Percentiles rank a stretch among this genome's conserved stretches.
Conservation (phyloP, 306 rosid genomes). For the Sicyos baderoa region DNA sequence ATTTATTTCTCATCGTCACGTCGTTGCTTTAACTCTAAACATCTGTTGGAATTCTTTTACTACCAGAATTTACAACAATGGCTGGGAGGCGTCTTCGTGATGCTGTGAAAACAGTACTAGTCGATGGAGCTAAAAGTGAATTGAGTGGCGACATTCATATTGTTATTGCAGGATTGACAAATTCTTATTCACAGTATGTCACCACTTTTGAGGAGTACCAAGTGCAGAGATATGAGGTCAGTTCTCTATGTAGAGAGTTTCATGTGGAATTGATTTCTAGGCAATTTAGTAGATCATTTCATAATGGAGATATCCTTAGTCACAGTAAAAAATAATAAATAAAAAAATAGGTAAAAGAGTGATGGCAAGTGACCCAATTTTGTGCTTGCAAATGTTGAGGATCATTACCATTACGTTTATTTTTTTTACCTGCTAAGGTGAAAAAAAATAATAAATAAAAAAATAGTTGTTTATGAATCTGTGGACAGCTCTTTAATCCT, state of each 20-base stretch:
- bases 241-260: constrained; percentile 24
- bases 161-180: constrained; percentile 78
- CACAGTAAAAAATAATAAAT: neutral
- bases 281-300: neutral
- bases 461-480: neutral
- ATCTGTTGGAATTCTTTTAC: constrained; percentile 18
- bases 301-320: neutral
- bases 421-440: neutral
- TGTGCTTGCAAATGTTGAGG: neutral
- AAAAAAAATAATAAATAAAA: no score
- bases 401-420: neutral
- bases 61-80: constrained; percentile 82
- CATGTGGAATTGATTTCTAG: neutral
- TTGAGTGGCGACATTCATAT: constrained; percentile 40
- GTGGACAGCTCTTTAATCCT: neutral
- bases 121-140: constrained; percentile 26
- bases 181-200: constrained; percentile 75
- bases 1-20: neutral
- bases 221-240: constrained; percentile 90
- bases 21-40: neutral
- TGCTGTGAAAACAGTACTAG: constrained; percentile 60
- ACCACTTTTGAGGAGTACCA: constrained; percentile 78
- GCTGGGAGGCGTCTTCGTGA: constrained; percentile 92
- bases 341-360: no score
- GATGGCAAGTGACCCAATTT: no score